Conservation (phyloP, 2,329 filamentous ascomycete species). For the Herpotrichia juniperi region DNA sequence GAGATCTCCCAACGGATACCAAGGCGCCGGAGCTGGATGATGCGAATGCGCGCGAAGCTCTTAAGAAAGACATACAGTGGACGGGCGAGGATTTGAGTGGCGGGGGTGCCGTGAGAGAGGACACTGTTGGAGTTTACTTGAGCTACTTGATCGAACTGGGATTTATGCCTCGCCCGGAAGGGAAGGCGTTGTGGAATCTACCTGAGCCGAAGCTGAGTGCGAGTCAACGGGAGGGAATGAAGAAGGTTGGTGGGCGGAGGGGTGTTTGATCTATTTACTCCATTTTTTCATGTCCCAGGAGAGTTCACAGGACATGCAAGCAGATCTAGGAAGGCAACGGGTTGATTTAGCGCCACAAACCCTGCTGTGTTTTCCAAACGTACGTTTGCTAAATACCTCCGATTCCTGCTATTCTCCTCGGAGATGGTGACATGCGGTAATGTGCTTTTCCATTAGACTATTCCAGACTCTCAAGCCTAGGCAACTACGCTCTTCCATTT, state of each 20-base stretch:
- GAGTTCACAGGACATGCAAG: too few species aligned
- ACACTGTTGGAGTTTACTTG: slow-evolving; percentile 68
- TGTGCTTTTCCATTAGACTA: too few species aligned
- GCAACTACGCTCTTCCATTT: too few species aligned
- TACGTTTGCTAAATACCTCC: too few species aligned
- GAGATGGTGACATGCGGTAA: too few species aligned
- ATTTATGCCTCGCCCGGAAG: slow-evolving; percentile 61
- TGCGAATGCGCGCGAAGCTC: slow-evolving; percentile 66
- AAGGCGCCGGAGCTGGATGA: slow-evolving; percentile 78
- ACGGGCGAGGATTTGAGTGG: slow-evolving; percentile 66
- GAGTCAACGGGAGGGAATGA: slow-evolving; percentile 56
- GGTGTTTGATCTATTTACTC: slow-evolving; percentile 11
- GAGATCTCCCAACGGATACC: slow-evolving; percentile 72
- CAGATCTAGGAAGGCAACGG: too few species aligned
- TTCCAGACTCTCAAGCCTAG: too few species aligned
- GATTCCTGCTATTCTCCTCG: too few species aligned
- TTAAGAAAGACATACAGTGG: slow-evolving; percentile 52
- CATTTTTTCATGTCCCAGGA: background rate
- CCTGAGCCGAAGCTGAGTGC: slow-evolving; percentile 54
- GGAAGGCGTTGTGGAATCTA: slow-evolving; percentile 43
- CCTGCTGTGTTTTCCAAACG: too few species aligned
- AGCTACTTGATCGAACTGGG: slow-evolving; percentile 67
- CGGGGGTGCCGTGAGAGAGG: slow-evolving; percentile 62
- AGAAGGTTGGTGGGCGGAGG: slow-evolving; percentile 61
- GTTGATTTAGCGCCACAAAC: too few species aligned